Evolutionary conservation across 805 yeast species (phyloP).

Genomic region (Kodamaea jinghongensis): DNA sequence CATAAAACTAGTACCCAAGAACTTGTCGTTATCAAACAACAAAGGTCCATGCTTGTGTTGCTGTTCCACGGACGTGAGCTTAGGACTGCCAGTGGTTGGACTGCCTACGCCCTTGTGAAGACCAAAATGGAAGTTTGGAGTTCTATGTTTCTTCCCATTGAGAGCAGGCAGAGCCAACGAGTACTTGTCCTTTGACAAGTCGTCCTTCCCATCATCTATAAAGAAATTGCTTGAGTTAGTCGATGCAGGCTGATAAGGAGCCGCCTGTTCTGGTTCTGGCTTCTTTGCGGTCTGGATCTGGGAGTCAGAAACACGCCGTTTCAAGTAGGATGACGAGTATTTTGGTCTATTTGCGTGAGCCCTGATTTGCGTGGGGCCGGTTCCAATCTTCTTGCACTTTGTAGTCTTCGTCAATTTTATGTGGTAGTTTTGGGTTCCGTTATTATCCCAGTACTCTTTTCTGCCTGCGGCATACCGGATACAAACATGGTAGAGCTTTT

Average conservation of each 20-base stretch:
- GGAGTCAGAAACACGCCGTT: constrained; percentile 31
- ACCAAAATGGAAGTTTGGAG: no score
- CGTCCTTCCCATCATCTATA: not conserved
- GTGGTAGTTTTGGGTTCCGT: constrained; percentile 55
- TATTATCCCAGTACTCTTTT: constrained; percentile 77
- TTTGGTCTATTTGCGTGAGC: constrained; percentile 30
- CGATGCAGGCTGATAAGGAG: constrained; percentile 9
- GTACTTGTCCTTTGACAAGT: no score
- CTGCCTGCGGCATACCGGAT: constrained; percentile 50
- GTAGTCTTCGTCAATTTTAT: constrained; percentile 39
- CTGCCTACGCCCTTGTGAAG: no score
- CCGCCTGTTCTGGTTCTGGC: constrained; percentile 8
- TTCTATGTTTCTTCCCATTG: no score
- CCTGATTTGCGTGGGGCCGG: constrained; percentile 11
- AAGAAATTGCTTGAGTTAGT: constrained; percentile 6
- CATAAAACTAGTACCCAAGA: constrained; percentile 14
- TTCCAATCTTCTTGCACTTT: constrained; percentile 5
- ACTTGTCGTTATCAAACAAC: constrained; percentile 1
- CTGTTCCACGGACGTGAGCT: constrained; percentile 5
- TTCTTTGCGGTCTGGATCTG: constrained; percentile 13
- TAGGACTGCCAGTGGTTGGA: not conserved
- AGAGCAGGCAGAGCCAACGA: no score
- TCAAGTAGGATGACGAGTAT: constrained; percentile 38
- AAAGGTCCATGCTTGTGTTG: not conserved
- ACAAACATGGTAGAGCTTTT: constrained; percentile 46